Evolutionary conservation across 2,329 filamentous ascomycete species (phyloP).

Genomic region (Colletotrichum sp.): DNA sequence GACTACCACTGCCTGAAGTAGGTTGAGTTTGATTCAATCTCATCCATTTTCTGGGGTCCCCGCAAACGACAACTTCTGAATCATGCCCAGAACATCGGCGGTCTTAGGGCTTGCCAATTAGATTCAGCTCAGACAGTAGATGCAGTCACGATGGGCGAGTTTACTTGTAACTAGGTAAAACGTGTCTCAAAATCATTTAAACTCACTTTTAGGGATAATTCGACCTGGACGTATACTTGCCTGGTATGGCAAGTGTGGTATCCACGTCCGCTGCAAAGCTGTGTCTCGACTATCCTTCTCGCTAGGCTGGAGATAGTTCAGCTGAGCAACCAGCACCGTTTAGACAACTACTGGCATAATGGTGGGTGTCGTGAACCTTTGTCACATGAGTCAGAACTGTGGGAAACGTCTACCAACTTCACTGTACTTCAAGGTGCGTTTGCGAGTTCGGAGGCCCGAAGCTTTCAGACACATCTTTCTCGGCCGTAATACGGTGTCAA

Average conservation of each 20-base stretch:
- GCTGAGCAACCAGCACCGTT: background rate
- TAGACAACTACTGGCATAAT: accelerated
- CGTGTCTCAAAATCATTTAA: background rate
- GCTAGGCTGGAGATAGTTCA: too few species aligned
- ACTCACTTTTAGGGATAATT: background rate
- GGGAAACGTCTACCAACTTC: background rate
- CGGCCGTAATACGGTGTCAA: background rate
- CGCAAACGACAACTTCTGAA: too few species aligned
- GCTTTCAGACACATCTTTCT: background rate
- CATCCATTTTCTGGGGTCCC: background rate
- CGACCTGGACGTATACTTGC: accelerated
- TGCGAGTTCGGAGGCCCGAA: background rate
- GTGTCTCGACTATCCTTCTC: background rate
- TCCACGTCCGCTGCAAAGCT: background rate
- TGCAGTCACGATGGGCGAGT: background rate
- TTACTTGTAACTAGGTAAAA: background rate
- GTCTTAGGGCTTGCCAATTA: accelerated
- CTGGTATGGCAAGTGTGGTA: accelerated
- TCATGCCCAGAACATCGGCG: too few species aligned
- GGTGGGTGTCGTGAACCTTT: background rate
- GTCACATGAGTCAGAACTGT: background rate
- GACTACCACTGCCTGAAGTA: accelerated
- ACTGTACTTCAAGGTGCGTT: accelerated
- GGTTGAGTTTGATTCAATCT: accelerated
- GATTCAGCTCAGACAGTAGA: background rate